Conservation (phyloP, 352 stramenopile genomes). For the Phytophthora tubulina region DNA sequence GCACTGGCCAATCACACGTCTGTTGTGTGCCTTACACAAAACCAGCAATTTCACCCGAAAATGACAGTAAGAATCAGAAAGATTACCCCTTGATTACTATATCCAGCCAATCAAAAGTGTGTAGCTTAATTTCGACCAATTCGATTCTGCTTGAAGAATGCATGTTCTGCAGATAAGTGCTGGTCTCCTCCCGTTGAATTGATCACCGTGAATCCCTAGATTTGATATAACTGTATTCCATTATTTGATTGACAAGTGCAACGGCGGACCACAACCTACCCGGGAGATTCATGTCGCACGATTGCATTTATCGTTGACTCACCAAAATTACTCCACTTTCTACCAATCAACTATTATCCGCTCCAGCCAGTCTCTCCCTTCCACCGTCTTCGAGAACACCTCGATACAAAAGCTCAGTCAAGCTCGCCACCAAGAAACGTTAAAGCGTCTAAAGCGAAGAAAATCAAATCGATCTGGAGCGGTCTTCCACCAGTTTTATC, state of each 20-base stretch:
- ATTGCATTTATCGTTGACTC: not conserved
- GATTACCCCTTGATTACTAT: conserved; percentile 3
- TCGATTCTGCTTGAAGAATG: not conserved
- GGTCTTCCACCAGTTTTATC: conserved; percentile 13
- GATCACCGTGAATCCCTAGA: not conserved
- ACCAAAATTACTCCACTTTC: not conserved
- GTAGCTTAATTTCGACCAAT: not conserved
- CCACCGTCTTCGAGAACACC: conserved; percentile 24
- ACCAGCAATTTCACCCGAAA: not conserved
- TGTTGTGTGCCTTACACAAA: not conserved
- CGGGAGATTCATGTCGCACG: conserved; percentile 10
- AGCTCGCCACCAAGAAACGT: conserved; percentile 9
- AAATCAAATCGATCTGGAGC: conserved; percentile 31
- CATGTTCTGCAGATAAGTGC: not conserved
- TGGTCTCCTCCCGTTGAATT: not conserved
- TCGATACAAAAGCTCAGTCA: conserved; percentile 18
- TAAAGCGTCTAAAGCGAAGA: not conserved
- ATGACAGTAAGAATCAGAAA: conserved; percentile 11
- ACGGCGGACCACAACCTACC: conserved; percentile 4
- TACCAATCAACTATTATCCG: conserved; percentile 1
- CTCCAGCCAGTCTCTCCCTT: conserved; percentile 14
- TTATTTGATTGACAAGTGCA: not conserved
- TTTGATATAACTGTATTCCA: not conserved
- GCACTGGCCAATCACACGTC: not conserved
- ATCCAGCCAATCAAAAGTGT: conserved; percentile 1